A percentile compares a stretch with the other conserved stretches of the same genome.
Evolutionary conservation across 768 basidiomycete species (phyloP).

Genomic region (Pleurotus citrinopileatus): DNA sequence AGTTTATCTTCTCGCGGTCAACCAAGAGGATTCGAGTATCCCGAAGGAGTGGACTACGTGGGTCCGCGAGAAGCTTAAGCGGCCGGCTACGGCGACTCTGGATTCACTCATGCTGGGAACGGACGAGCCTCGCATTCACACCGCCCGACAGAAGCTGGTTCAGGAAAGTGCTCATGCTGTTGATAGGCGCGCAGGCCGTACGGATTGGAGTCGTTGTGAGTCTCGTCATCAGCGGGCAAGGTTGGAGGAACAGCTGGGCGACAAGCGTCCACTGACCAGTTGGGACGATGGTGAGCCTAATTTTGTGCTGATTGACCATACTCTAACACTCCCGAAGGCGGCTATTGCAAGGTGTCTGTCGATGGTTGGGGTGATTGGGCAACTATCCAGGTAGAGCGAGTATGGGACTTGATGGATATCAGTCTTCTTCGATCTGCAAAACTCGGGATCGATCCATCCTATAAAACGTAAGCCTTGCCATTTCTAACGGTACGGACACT

Average conservation of each 20-base stretch:
- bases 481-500: conserved; percentile 13
- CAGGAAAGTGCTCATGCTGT: conserved; percentile 60
- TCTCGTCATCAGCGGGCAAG: conserved; percentile 87
- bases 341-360: conserved; percentile 81
- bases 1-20: conserved; percentile 81
- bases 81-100: conserved; percentile 85
- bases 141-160: conserved; percentile 82
- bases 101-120: conserved; percentile 90
- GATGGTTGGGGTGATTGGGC: conserved; percentile 96
- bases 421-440: conserved; percentile 77
- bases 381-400: conserved; percentile 87
- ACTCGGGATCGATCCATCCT: conserved; percentile 79
- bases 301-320: conserved; percentile 4
- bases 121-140: conserved; percentile 90
- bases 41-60: conserved; percentile 67
- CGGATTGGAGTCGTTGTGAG: conserved; percentile 92
- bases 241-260: conserved; percentile 77
- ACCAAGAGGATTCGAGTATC: conserved; percentile 56
- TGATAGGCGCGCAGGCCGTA: conserved; percentile 69
- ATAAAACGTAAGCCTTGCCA: conserved; percentile 71
- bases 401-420: conserved; percentile 96
- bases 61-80: conserved; percentile 60
- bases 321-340: conserved; percentile 43
- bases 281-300: conserved; percentile 80
- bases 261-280: conserved; percentile 81